phyloP scores from a whole-genome alignment of 306 rosid genomes.

The Alnus glutinosa region DNA sequence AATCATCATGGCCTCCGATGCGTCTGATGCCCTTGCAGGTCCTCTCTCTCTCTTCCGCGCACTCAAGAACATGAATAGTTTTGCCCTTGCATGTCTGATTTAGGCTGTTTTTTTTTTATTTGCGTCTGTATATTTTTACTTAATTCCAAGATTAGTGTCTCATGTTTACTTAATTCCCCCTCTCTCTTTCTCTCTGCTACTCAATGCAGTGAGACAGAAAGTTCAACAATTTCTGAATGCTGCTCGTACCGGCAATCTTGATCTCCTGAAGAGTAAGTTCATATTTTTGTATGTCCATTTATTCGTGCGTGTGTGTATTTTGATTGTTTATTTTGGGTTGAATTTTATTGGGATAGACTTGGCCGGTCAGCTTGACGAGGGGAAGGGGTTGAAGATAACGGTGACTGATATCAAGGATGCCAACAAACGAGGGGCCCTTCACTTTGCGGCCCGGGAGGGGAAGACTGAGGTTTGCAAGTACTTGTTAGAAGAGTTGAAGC shows the following conservation, averaged over 20 bases:
- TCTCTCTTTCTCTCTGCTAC: not conserved
- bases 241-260: conserved; percentile 72
- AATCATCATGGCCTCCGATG: conserved; percentile 66
- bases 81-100: not conserved
- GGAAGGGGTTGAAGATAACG: conserved; percentile 60
- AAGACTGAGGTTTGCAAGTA: conserved; percentile 74
- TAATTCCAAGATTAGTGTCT: not conserved
- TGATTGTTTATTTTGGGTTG: conserved; percentile 10
- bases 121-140: too few relatives aligned
- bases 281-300: not conserved
- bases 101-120: too few relatives aligned
- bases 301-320: not conserved
- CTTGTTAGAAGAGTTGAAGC: conserved; percentile 75
- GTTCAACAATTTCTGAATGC: conserved; percentile 85
- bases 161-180: not conserved
- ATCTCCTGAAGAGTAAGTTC: conserved; percentile 72
- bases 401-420: conserved; percentile 85
- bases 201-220: conserved; percentile 70
- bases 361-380: conserved; percentile 74
- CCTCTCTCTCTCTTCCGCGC: conserved; percentile 2
- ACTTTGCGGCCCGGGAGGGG: conserved; percentile 88
- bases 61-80: not conserved
- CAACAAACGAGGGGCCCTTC: conserved; percentile 90
- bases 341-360: conserved; percentile 42
- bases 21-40: conserved; percentile 95